phyloP scores from a whole-genome alignment of 192 early-diverging fungal species.

The Coemansia sp. region DNA sequence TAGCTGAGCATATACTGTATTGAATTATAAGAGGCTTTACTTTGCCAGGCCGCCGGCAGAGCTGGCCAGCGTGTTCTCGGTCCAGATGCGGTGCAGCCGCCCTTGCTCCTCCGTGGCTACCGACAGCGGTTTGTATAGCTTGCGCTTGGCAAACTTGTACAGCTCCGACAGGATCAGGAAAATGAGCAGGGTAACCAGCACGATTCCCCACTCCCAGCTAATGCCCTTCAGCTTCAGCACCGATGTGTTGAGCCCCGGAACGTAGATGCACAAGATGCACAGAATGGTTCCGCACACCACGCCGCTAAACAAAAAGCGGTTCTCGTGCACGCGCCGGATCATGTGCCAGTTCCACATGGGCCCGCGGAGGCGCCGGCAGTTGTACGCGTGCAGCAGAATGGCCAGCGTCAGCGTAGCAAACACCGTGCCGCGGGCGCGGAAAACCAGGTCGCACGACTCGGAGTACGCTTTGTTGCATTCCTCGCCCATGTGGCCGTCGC shows the following conservation, averaged over 20 bases:
- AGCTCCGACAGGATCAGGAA: constrained; percentile 64
- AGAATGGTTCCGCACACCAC: constrained; percentile 52
- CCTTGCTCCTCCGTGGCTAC: constrained; percentile 39
- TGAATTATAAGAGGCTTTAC: too few relatives aligned
- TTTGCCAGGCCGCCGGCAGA: constrained; percentile 20
- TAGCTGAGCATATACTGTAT: too few relatives aligned
- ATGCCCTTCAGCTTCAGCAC: constrained; percentile 64
- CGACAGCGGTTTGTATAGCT: constrained; percentile 38
- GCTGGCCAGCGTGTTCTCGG: constrained; percentile 44
- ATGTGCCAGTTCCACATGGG: constrained; percentile 56
- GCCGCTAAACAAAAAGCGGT: constrained; percentile 52
- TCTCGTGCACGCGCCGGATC: constrained; percentile 48
- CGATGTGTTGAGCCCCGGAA: constrained; percentile 61
- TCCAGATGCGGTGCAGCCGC: constrained; percentile 52
- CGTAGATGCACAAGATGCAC: constrained; percentile 57
- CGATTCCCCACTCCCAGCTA: constrained; percentile 71
- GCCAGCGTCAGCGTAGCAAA: constrained; percentile 69
- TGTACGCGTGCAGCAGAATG: constrained; percentile 70
- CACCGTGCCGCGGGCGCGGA: constrained; percentile 64
- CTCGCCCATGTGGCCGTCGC: constrained; percentile 55
- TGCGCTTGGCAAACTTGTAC: constrained; percentile 62
- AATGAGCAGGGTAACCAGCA: constrained; percentile 54
- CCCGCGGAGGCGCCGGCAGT: constrained; percentile 65
- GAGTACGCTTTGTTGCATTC: constrained; percentile 57
- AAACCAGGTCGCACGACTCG: constrained; percentile 59